Conservation (phyloP, 83 land plant genomes). For the Picea abies region DNA sequence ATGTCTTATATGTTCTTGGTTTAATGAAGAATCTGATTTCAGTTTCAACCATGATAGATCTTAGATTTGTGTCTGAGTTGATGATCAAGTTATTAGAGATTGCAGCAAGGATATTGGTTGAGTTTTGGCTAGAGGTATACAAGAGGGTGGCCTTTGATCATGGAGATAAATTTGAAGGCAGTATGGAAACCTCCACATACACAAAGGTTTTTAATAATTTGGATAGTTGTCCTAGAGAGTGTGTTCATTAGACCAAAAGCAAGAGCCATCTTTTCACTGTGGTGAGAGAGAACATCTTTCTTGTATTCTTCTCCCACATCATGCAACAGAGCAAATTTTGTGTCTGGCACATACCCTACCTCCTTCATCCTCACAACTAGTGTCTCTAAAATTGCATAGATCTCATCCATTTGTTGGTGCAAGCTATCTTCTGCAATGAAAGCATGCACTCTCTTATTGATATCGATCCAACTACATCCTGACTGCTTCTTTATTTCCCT, state of each 20-base stretch:
- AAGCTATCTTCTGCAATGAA: slow-evolving; percentile 26
- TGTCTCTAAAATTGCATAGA: slow-evolving; percentile 18
- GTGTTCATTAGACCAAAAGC: slow-evolving; percentile 24
- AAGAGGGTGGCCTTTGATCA: neutral
- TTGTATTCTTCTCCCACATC: slow-evolving; percentile 34
- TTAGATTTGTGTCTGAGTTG: too few relatives aligned
- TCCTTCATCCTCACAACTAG: slow-evolving; percentile 23
- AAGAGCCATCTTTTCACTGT: slow-evolving; percentile 36
- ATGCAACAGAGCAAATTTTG: slow-evolving; percentile 22
- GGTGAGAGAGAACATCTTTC: slow-evolving; percentile 22
- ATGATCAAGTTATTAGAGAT: too few relatives aligned
- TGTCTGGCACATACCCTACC: slow-evolving; percentile 33
- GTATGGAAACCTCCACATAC: slow-evolving; percentile 28
- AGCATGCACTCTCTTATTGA: slow-evolving; percentile 18
- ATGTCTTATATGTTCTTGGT: too few relatives aligned
- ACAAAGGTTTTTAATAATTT: slow-evolving; percentile 31
- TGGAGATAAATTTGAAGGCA: slow-evolving; percentile 26
- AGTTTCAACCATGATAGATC: too few relatives aligned
- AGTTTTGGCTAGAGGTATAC: too few relatives aligned
- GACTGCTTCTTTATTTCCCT: slow-evolving; percentile 23
- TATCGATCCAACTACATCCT: slow-evolving; percentile 35
- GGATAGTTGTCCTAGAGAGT: neutral
- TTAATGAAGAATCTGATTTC: too few relatives aligned
- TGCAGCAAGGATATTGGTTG: too few relatives aligned
- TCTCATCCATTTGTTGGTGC: slow-evolving; percentile 13